Conservation (phyloP, 768 basidiomycete genomes). For the Agaricus blazei region DNA sequence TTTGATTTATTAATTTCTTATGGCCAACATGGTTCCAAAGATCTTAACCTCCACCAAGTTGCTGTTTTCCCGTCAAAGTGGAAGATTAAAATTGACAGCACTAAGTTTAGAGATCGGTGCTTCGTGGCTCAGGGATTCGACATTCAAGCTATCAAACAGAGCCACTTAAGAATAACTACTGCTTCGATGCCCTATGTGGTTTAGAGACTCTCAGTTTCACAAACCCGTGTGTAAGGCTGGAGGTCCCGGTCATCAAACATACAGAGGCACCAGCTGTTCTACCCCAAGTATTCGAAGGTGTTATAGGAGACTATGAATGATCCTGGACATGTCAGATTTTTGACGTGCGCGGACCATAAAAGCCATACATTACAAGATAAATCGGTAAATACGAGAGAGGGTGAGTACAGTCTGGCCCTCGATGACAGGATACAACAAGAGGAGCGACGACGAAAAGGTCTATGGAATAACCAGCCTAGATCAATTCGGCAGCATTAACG, state of each 20-base stretch:
- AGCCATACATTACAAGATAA: constrained; percentile 12
- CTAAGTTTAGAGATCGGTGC: too few relatives aligned
- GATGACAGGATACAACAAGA: background rate
- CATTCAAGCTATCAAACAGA: background rate
- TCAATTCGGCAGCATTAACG: constrained; percentile 95
- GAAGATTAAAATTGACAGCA: too few relatives aligned
- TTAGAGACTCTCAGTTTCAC: background rate
- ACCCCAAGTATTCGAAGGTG: background rate
- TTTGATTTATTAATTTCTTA: too few relatives aligned
- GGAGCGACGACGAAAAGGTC: background rate
- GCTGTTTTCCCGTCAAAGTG: too few relatives aligned
- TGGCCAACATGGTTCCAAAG: too few relatives aligned
- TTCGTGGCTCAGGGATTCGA: too few relatives aligned
- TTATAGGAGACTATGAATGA: too few relatives aligned
- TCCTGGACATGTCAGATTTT: background rate
- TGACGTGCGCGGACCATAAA: background rate
- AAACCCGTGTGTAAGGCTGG: background rate
- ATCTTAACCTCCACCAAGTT: too few relatives aligned
- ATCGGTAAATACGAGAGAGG: constrained; percentile 3
- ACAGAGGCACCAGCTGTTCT: background rate
- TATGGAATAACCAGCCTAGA: constrained; percentile 41
- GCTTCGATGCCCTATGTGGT: background rate
- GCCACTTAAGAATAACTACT: background rate
- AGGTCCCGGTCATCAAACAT: background rate
- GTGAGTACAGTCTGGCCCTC: too few relatives aligned